Percentiles rank a stretch among this genome's conserved stretches.
These are phyloP conservation scores for Neonectria faginata DNA, from an alignment of 2,329 filamentous ascomycete species.

Conservation along the genomic window DNA sequence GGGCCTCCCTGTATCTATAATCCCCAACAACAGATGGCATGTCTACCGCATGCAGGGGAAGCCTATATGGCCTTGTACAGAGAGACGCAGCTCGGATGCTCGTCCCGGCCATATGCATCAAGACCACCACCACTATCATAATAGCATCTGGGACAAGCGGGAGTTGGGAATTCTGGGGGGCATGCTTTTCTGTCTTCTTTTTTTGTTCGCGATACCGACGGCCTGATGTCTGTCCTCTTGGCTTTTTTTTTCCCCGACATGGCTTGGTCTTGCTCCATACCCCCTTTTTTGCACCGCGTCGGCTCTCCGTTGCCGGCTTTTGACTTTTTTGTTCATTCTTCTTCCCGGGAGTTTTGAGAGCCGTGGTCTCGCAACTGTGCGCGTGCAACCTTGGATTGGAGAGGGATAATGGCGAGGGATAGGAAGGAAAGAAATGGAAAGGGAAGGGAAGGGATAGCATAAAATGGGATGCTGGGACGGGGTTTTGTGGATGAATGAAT, in stretches of 20 bases:
- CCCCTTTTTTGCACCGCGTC: conserved; percentile 17
- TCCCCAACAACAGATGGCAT: conserved; percentile 17
- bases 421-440: conserved; percentile 19
- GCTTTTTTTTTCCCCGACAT: conserved; percentile 29
- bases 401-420: conserved; percentile 8
- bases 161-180: conserved; percentile 41
- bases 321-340: conserved; percentile 15
- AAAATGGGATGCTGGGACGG: conserved; percentile 24
- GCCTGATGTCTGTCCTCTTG: conserved; percentile 27
- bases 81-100: neutral
- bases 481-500: conserved; percentile 20
- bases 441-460: conserved; percentile 9
- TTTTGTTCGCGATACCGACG: conserved; percentile 11
- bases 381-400: conserved; percentile 26
- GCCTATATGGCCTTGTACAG: conserved; percentile 6
- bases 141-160: conserved; percentile 42
- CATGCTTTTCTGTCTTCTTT: conserved; percentile 14
- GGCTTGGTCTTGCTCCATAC: conserved; percentile 37
- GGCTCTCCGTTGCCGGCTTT: conserved; percentile 7
- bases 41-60: conserved; percentile 6
- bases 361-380: conserved; percentile 1
- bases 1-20: conserved; percentile 7
- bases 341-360: conserved; percentile 12
- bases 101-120: conserved; percentile 18
- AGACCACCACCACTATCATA: conserved; percentile 24